Base-by-base conservation (phyloP, 352 stramenopile genomes). In the Phytophthora foliorum region DNA sequence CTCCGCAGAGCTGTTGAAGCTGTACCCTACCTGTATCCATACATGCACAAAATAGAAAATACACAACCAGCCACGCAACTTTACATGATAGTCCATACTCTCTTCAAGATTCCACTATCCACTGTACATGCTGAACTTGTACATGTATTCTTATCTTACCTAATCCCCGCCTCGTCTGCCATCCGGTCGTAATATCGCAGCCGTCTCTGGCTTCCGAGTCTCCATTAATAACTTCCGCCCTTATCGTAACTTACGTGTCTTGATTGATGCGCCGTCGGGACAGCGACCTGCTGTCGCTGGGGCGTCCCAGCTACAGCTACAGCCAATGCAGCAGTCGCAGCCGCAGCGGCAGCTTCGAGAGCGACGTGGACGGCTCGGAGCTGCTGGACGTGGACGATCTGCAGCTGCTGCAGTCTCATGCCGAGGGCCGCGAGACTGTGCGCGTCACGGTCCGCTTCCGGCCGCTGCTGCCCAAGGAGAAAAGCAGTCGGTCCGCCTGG, bases 371-470 rank as follows among this genome's bases (percentile, higher is more conserved):
- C 54, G 58, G 59, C 21, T 80, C 75, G 2, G 75, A 80, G 42
- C 27, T 80, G 6, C 46, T 78, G 57, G 75, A 80, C 42, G 55
- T 67, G 13, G 72, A 82, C 49, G 72, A 82, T n/a, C 51, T 76
- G 49, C 67, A 82, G 27, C 41, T 82, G 2, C 24, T 82, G 24
- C 52, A 67, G 42, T 22, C 63, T 17, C 9, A 52, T 3, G 9
- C 45, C 7, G 65, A 77, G n/a, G 59, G 34, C 14, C 59, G 46
- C 6, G 74, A 82, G 32, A 71, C 70, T 19, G 74, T 85, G 49
- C 74, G 71, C 6, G 77, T 85, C 24, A 78, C 76, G 0, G 73
- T 84, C 14, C 72, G 76, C 1, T 84, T 84, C 56, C 69, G 76
- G 22, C 70, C 76, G 41, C 32, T 84, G 24, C 21, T 81, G 25